Base-by-base conservation (phyloP, 1,139 yeast genomes). In the Williopsis jadinii region DNA sequence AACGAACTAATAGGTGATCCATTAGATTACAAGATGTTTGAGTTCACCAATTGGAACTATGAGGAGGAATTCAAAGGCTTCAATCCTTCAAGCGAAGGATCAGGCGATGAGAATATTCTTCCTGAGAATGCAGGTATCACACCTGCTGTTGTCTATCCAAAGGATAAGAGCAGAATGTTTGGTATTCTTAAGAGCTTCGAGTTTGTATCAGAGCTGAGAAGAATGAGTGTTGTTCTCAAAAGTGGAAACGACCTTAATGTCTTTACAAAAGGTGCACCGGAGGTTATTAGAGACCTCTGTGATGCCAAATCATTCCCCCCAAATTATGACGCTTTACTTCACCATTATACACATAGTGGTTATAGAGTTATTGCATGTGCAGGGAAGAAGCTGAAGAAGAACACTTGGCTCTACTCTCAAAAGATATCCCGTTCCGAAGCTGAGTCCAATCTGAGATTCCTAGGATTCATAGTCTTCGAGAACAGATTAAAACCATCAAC, bases 331-430 rank as follows among this genome's bases (percentile, higher is more conserved):
- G 84, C 83, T 34, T 59, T 84, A 19, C 68, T 94, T 34, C 83
- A 86, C 54, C 73, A 80, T 45, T 94, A 92, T 59, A 92, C 98
- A 0, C 97, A 88, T 58, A 77, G 80, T 41, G 99, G 99, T 0
- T 88, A 80, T 58, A 77, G 99, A 59, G 97, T 92, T 2, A 92
- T 92, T 62, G 97, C 97, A 0, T 84, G 95, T 62, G 97, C 96
- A 1, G 75, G 83, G 38, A 86, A 83, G 54, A 58, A 60, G 3
- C 54, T 75, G 44, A 64, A 65, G 30, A 66, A 64, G 40, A 59
- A 69, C 41, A 63, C 67, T 3, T 68, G 73, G 70, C 51, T 65
- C 34, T 63, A 62, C 34, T 62, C 70, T 10, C 66, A 64, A 40
- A 66, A 64, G 44, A 63, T 72, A 8, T 58, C 70, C 9, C 71